A percentile compares a stretch with the other conserved stretches of the same genome.
Evolutionary conservation across 331 rosid genomes (phyloP).

Genomic region (Stylosanthes scabra): DNA sequence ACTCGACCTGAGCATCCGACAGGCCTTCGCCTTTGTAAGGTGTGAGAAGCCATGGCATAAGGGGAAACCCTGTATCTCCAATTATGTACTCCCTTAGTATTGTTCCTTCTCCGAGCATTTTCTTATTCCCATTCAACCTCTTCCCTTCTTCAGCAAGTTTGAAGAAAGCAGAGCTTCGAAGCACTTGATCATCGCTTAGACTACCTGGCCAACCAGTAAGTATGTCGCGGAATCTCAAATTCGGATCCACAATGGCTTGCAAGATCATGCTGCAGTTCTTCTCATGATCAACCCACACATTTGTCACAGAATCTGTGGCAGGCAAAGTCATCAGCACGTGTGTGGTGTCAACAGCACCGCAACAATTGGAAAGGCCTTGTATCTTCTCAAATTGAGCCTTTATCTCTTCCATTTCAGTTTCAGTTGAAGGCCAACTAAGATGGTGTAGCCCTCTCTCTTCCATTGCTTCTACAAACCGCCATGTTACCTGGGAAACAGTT

Average conservation of each 20-base stretch:
- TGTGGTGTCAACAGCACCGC: constrained; percentile 84
- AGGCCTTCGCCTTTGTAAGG: constrained; percentile 68
- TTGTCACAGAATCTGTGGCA: constrained; percentile 49
- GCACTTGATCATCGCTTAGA: constrained; percentile 62
- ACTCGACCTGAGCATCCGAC: constrained; percentile 56
- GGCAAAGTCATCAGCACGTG: constrained; percentile 92
- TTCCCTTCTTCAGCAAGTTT: constrained; percentile 65
- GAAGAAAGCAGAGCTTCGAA: constrained; percentile 69
- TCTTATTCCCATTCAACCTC: constrained; percentile 57
- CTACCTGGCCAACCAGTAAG: constrained; percentile 96
- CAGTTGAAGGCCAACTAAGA: constrained; percentile 79
- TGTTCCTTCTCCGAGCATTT: constrained; percentile 54
- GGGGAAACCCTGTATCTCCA: constrained; percentile 86
- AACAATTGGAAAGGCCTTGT: constrained; percentile 78
- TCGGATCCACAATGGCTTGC: constrained; percentile 87
- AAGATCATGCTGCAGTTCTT: constrained; percentile 90
- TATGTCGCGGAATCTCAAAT: constrained; percentile 76
- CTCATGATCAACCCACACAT: constrained; percentile 78
- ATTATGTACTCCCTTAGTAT: constrained; percentile 65
- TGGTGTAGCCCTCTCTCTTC: constrained; percentile 87
- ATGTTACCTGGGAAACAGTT: constrained; percentile 86
- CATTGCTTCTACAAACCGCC: constrained; percentile 93
- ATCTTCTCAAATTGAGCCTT: constrained; percentile 76
- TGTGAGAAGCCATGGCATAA: constrained; percentile 87
- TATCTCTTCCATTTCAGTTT: constrained; percentile 63